Evolutionary conservation across 2,329 filamentous ascomycete species (phyloP), one percentile per base, ranked within the genome.

Genomic region (Rhynchosporium graminicola): DNA sequence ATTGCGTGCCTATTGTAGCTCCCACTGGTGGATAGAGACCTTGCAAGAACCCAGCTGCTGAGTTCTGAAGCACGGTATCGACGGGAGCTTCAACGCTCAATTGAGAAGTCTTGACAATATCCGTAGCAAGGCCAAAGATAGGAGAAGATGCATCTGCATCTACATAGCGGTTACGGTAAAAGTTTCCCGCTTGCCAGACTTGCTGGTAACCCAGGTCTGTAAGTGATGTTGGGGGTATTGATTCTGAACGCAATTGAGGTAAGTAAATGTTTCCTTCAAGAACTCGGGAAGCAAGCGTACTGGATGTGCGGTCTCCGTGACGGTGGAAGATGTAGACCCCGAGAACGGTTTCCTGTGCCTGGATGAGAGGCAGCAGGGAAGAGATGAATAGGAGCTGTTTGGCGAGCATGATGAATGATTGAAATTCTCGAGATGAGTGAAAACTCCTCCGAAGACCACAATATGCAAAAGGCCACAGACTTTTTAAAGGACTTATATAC

Each of bases 311-410:
- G 76, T 97, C 93, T 62, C 93, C 93, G 78, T 97, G 93, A 51
- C 93, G 89, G 70, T 91, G 87, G 80, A 96, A 96, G 76, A 97
- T 87, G 76, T 93, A 95, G 51, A 88, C 87, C 58, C 92, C 92
- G 15, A 96, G 81, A 33, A 74, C 66, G 1, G 72, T 75, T 56
- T 74, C 72, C 31, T 72, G 67, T 26, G 69, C 72, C 28, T 67
- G 65, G 33, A 68, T 69, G 43, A 77, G 70, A n/a, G 75, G 72
- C 52, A 77, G 64, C 55, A 79, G 69, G 59, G 77, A 73, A 55
- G 79, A 70, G 47, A 79, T 74, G 65, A 79, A 68, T 62, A 80
- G 69, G 61, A 80, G 64, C 29, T 76, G 70, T 64, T 78, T 79
- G 68, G 68, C 56, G 57, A 68, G 66, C 72, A 74, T 74, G 42